phyloP scores from a whole-genome alignment of 1,139 yeast species.

The Yamadazyma atmosphaerica region DNA sequence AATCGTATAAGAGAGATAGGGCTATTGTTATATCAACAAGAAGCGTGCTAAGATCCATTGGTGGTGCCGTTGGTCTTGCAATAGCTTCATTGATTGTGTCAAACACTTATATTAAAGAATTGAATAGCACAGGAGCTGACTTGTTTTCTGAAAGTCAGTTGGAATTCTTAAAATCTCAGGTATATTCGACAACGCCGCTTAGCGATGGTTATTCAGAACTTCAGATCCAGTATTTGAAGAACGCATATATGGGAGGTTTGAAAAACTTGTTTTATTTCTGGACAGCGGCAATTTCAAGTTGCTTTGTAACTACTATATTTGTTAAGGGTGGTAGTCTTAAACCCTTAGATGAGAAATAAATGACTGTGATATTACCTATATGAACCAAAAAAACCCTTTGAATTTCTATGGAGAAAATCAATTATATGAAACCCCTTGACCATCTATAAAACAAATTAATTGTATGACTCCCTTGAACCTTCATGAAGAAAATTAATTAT shows the following conservation, averaged over 20 bases:
- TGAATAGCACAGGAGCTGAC: constrained; percentile 12
- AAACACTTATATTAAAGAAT: constrained; percentile 30
- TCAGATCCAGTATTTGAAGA: constrained; percentile 21
- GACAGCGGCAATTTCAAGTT: constrained; percentile 34
- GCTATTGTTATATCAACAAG: constrained; percentile 52
- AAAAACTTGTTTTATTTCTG: constrained; percentile 32
- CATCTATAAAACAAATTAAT: no score
- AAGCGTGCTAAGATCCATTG: constrained; percentile 49
- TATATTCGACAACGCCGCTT: neutral
- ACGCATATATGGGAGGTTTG: constrained; percentile 29
- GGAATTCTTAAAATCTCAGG: constrained; percentile 3
- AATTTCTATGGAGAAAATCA: no score
- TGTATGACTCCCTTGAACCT: no score
- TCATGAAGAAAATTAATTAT: no score
- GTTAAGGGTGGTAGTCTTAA: constrained; percentile 35
- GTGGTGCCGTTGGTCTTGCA: constrained; percentile 53
- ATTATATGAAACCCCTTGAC: no score
- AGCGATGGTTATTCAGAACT: constrained; percentile 4
- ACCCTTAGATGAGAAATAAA: constrained; percentile 26
- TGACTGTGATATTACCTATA: no score
- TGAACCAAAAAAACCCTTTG: no score
- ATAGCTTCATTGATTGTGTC: constrained; percentile 42
- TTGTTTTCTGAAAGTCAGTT: constrained; percentile 3
- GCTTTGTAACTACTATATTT: constrained; percentile 27
- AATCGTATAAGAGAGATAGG: constrained; percentile 44